Evolutionary conservation across 202 grass and related monocot genomes (phyloP), one percentile per base, ranked within the genome.

Genomic region (Sporobolus alterniflorus): DNA sequence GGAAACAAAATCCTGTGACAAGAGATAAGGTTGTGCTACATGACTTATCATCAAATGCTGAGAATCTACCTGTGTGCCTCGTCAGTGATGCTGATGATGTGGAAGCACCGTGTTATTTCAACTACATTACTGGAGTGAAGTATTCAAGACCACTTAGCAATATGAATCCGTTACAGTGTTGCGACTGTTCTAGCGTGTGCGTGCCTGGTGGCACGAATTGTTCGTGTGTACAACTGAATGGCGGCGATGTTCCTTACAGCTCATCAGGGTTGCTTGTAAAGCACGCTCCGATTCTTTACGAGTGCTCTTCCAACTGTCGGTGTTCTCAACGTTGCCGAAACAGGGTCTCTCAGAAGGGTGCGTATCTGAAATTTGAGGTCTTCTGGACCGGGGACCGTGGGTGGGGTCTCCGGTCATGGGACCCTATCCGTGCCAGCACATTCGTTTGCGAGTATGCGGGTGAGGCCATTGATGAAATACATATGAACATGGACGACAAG

Each of bases 391-490:
- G 81, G 46, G 75, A 89, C 16, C 60, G 60, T 15, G 86, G 89
- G 18, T 94, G 92, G 92, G 89, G 89, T 36, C 56, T 94, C 33
- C 79, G 89, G 16, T 94, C 86, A 0, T 91, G 89, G 92, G 89
- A 91, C 16, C 89, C 92, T 2, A 87, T 94, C 32, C 74, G 80
- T 81, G 92, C 92, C 6, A 86, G 92, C 1, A 74, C 86, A 51
- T 94, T 91, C 74, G 34, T 91, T 3, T 91, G 86, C 6, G 89
- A 94, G 80, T 94, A 89, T 75, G 69, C 85, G n/a, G 94, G 94
- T 65, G 55, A 88, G 16, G 57, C 85, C 82, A 66, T 92, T 39
- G 72, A 91, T n/a, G 87, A 89, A 75, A 65, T 10, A 11, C 49
- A 57, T 36, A 22, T 52, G 9, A 36, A 78, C 9, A 83, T 40